Evolutionary conservation across 768 basidiomycete genomes (phyloP).

Genomic region (Lentinula raphanica): DNA sequence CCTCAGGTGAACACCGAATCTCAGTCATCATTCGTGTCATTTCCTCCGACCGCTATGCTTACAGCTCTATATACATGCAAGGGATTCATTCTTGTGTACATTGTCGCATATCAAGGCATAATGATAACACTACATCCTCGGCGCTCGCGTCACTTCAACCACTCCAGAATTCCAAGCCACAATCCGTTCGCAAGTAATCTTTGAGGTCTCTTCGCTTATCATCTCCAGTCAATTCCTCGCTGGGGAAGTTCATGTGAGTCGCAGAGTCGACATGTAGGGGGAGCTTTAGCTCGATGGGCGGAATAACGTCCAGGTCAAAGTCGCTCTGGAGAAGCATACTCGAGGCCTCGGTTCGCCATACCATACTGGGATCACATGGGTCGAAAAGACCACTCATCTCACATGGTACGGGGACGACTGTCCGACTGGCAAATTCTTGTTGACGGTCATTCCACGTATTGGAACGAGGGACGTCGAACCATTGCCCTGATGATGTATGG

Average conservation of each 20-base stretch:
- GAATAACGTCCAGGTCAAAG: conserved; percentile 63
- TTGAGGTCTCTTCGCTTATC: neutral
- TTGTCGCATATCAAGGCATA: neutral
- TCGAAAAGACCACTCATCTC: conserved; percentile 27
- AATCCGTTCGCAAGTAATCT: neutral
- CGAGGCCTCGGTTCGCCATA: conserved; percentile 27
- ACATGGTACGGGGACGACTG: conserved; percentile 31
- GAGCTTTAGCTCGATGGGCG: conserved; percentile 56
- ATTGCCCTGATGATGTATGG: conserved; percentile 17
- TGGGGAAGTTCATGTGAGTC: neutral
- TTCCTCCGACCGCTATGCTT: too few species aligned
- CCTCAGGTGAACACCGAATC: too few species aligned
- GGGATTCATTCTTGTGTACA: neutral
- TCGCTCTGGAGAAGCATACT: conserved; percentile 50
- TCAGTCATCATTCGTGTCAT: too few species aligned
- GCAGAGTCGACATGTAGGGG: conserved; percentile 33
- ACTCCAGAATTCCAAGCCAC: neutral
- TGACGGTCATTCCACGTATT: conserved; percentile 20
- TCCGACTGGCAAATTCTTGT: conserved; percentile 28
- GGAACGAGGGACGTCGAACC: conserved; percentile 13
- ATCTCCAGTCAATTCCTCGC: neutral
- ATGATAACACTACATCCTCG: conserved; percentile 6
- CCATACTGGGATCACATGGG: conserved; percentile 27
- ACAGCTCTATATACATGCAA: too few species aligned
- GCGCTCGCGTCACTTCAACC: neutral